A percentile compares a stretch with the other conserved stretches of the same genome.
Evolutionary conservation across 2,329 filamentous ascomycete genomes (phyloP).

Genomic region (Fusarium annulatum): DNA sequence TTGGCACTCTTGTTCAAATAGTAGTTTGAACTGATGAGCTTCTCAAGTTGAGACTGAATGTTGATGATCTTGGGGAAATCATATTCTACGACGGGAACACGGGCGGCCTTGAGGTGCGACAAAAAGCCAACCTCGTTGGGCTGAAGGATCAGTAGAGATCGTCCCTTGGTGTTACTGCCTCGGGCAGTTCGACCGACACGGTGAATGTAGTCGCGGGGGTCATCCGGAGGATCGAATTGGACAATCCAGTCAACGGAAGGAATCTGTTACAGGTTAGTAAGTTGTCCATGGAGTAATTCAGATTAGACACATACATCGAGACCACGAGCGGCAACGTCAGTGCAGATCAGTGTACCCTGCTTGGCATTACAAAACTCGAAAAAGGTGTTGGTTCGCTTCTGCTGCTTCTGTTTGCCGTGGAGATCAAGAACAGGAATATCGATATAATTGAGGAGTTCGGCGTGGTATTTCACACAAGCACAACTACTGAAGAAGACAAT

Average conservation of each 20-base stretch:
- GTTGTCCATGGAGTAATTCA: background rate
- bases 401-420: constrained; percentile 97
- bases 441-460: constrained; percentile 96
- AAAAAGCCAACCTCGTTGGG: constrained; percentile 94
- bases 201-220: constrained; percentile 92
- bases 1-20: constrained; percentile 90
- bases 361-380: constrained; percentile 88
- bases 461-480: constrained; percentile 94
- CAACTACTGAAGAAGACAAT: constrained; percentile 97
- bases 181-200: constrained; percentile 94
- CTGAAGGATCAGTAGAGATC: constrained; percentile 92
- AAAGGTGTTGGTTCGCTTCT: constrained; percentile 98
- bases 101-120: constrained; percentile 87
- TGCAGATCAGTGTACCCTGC: constrained; percentile 91
- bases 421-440: constrained; percentile 89
- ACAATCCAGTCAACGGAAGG: constrained; percentile 96
- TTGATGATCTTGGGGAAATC: constrained; percentile 97
- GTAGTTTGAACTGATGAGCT: constrained; percentile 94
- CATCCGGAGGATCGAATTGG: constrained; percentile 94
- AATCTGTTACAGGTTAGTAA: constrained; percentile 64
- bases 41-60: constrained; percentile 91
- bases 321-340: constrained; percentile 93
- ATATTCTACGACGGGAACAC: constrained; percentile 94
- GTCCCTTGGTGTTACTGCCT: constrained; percentile 84
- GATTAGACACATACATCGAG: constrained; percentile 73